Evolutionary conservation across 2,329 filamentous ascomycete genomes (phyloP).

Genomic region (Coniochaeta prunicola): DNA sequence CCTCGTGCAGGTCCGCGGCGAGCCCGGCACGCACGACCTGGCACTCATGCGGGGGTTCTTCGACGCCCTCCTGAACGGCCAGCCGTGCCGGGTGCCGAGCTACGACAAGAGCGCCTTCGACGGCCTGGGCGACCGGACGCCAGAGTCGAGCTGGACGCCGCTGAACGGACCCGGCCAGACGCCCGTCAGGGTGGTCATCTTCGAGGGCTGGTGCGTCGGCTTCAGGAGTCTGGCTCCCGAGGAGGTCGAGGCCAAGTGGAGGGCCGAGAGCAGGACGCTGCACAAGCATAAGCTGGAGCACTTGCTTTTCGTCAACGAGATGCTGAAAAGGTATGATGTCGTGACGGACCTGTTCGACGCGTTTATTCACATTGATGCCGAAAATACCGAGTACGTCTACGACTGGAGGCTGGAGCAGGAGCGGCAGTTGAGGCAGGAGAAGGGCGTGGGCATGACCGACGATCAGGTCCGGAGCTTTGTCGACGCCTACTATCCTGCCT

Average conservation of each 20-base stretch:
- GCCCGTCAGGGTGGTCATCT: constrained; percentile 59
- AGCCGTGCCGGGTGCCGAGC: constrained; percentile 53
- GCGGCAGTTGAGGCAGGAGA: constrained; percentile 55
- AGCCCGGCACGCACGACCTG: constrained; percentile 73
- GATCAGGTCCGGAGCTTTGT: constrained; percentile 72
- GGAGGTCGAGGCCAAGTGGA: constrained; percentile 45
- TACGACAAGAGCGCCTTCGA: constrained; percentile 79
- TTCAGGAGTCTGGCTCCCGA: constrained; percentile 57
- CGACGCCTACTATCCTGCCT: constrained; percentile 61
- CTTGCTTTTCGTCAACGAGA: constrained; percentile 42
- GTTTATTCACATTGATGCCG: constrained; percentile 59
- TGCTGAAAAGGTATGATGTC: constrained; percentile 37
- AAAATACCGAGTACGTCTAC: constrained; percentile 70
- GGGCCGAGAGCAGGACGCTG: constrained; percentile 36
- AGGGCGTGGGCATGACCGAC: constrained; percentile 73
- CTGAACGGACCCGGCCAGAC: constrained; percentile 44
- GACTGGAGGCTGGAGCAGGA: constrained; percentile 81
- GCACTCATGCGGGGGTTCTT: constrained; percentile 58
- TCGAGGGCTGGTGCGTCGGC: constrained; percentile 89
- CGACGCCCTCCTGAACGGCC: constrained; percentile 41
- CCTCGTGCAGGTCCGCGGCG: constrained; percentile 73
- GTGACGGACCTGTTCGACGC: constrained; percentile 44
- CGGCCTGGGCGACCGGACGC: constrained; percentile 69
- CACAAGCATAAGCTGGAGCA: constrained; percentile 40
- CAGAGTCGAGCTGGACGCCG: constrained; percentile 51